A percentile compares a stretch with the other conserved stretches of the same genome.
phyloP scores from a whole-genome alignment of 495 filamentous ascomycete species.

The Neurospora cerealis region DNA sequence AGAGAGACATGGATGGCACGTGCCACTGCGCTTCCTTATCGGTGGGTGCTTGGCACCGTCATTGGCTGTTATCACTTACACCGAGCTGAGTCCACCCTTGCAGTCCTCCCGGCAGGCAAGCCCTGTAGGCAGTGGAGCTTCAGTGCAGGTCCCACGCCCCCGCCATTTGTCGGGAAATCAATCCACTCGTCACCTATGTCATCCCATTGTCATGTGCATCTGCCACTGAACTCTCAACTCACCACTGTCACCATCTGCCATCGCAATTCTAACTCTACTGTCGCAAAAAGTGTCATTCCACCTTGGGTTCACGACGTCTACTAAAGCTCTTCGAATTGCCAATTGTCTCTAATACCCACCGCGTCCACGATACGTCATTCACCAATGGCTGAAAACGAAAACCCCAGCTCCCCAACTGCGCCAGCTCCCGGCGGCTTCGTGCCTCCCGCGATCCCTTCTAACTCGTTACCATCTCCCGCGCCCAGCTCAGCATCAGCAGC shows the following conservation, averaged over 20 bases:
- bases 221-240: not conserved
- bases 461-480: constrained; percentile 43
- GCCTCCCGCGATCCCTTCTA: constrained; percentile 12
- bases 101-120: not conserved
- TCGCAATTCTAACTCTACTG: not conserved
- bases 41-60: not conserved
- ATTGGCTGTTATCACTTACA: not conserved
- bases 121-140: not conserved
- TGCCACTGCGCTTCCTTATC: not conserved
- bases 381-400: constrained; percentile 26
- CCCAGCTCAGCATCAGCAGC: constrained; percentile 38
- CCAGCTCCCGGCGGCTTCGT: constrained; percentile 38
- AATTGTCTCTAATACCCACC: not conserved
- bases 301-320: too few relatives aligned
- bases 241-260: not conserved
- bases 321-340: too few relatives aligned
- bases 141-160: not conserved
- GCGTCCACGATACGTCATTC: not conserved
- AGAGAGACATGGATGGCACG: not conserved
- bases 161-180: not conserved
- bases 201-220: not conserved
- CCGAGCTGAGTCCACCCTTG: not conserved
- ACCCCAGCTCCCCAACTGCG: not conserved
- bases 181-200: not conserved
- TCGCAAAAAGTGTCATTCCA: too few relatives aligned